Base-by-base conservation (phyloP, 2,329 filamentous ascomycete species). In the Raffaelea albimanens region DNA sequence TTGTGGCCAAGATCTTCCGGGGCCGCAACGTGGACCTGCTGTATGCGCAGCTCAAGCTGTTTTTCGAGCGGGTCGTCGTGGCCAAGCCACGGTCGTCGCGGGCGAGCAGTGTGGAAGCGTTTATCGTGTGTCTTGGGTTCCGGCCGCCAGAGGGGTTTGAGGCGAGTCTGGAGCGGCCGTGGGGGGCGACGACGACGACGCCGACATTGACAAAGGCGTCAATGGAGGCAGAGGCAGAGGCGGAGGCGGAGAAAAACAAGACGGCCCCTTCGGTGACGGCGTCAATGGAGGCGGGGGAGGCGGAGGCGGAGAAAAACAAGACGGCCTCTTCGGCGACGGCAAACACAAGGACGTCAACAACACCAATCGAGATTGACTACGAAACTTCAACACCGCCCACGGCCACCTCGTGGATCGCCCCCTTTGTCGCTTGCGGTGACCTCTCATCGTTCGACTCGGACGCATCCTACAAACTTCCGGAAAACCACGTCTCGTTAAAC, bases 1-100 rank as follows among this genome's bases (percentile, higher is more conserved):
- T 98, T 58, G 91, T 98, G 8, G 93, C 93, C 50, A 98, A 98
- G 71, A 96, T 98, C 52, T 98, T 98, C 69, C 74, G 93, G 16
- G 90, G 87, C 16, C 83, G 89, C 57, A 93, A 97, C 59, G 90
- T 97, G n/a, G 93, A 97, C 61, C 72, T 97, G 21, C 78, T 98
- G 9, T 97, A 93, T 61, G 89, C 89, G 2, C 93, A 98, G 63
- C 76, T 98, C 46, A 93, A 90, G 63, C 80, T 91, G 19, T 89
- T 97, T 47, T 98, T 98, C 56, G 80, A 85, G 55, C 72, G 79
- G 46, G 93, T 98, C 39, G 79, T 87, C 20, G 88, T 97, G 16
- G 90, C 93, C 13, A 98, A 98, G 69, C 93, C 93, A 2, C 74
- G 93, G 46, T 95, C 88, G 53, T 95, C 88, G 59, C 78, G 93